Evolutionary conservation across 2,329 filamentous ascomycete genomes (phyloP).

Genomic region (Pestalotiopsis sp.): DNA sequence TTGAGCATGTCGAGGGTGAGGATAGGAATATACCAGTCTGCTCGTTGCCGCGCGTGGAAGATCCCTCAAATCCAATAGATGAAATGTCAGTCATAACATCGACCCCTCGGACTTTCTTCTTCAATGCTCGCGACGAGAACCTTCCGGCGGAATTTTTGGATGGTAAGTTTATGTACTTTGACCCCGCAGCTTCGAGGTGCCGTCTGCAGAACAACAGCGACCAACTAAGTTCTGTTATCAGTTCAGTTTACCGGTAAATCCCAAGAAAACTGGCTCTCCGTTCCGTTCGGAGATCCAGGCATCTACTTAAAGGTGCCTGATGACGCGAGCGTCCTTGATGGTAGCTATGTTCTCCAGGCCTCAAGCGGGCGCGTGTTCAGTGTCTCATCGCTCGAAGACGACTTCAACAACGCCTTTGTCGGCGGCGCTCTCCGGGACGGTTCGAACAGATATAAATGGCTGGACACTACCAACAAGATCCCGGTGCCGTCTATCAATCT

Average conservation of each 20-base stretch:
- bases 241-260: no score
- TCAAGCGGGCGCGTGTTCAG: conserved; percentile 14
- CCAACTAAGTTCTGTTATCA: no score
- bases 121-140: no score
- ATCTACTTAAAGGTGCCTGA: conserved; percentile 14
- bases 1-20: conserved; percentile 1
- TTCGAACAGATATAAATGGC: conserved; percentile 15
- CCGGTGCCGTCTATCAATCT: conserved; percentile 22
- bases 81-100: no score
- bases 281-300: not conserved
- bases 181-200: no score
- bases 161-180: no score
- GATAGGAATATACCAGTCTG: conserved; percentile 6
- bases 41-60: not conserved
- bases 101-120: no score
- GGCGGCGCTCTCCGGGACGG: conserved; percentile 13
- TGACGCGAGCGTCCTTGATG: not conserved
- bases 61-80: no score
- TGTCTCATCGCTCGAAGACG: conserved; percentile 15
- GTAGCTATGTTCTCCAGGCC: conserved; percentile 17
- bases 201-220: no score
- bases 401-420: conserved; percentile 20
- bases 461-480: conserved; percentile 15
- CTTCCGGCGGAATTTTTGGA: no score
- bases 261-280: no score